phyloP scores from a whole-genome alignment of 1,139 yeast genomes.

The Yamadazyma songkhlaensis region DNA sequence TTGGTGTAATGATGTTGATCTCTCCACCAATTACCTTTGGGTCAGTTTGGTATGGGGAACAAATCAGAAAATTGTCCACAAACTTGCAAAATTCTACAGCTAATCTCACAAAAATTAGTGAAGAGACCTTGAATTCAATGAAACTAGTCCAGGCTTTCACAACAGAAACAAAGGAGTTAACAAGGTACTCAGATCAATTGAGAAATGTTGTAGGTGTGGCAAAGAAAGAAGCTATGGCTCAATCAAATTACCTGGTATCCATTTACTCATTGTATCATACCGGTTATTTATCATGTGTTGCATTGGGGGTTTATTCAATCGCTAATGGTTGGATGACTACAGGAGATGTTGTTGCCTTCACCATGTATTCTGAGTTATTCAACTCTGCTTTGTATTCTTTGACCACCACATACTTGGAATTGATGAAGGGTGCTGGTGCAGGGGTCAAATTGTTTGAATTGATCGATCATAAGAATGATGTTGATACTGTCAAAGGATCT shows the following conservation, averaged over 20 bases:
- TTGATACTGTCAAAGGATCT: constrained; percentile 41
- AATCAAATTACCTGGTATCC: constrained; percentile 45
- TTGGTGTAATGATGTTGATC: constrained; percentile 49
- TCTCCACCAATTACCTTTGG: constrained; percentile 56
- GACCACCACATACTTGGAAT: constrained; percentile 51
- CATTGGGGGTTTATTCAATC: constrained; percentile 44
- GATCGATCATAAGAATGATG: constrained; percentile 43
- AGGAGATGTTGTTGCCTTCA: constrained; percentile 48
- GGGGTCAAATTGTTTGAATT: constrained; percentile 47
- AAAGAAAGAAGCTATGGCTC: constrained; percentile 46
- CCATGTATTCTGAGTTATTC: constrained; percentile 50
- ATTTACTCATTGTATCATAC: constrained; percentile 45
- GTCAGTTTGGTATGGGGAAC: constrained; percentile 49
- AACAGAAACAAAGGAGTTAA: constrained; percentile 42
- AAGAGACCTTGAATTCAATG: constrained; percentile 45
- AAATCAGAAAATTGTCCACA: constrained; percentile 42
- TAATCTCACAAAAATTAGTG: constrained; percentile 45
- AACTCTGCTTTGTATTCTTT: constrained; percentile 50
- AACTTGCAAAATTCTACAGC: constrained; percentile 47
- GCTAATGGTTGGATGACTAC: constrained; percentile 43
- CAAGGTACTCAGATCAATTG: constrained; percentile 38
- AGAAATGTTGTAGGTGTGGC: constrained; percentile 44
- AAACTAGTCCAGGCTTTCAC: constrained; percentile 47
- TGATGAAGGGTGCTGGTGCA: constrained; percentile 57
- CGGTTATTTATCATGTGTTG: constrained; percentile 45